These are phyloP conservation scores for Amaranthus palmeri DNA, from an alignment of 148 eudicot genomes.

Conservation along the genomic window DNA sequence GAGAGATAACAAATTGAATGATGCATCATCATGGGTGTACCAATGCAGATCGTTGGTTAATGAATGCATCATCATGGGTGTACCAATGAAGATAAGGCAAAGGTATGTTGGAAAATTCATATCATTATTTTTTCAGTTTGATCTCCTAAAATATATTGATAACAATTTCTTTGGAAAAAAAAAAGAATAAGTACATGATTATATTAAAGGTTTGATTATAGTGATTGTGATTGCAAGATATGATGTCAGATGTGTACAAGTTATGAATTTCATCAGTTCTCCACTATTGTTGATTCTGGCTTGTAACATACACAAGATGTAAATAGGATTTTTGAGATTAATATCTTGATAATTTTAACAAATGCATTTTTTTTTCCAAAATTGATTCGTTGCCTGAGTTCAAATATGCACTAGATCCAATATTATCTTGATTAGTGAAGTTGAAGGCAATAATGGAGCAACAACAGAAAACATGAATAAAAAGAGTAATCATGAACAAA, in stretches of 20 bases:
- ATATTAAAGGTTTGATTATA: no score
- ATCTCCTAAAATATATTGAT: not conserved
- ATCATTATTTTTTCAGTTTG: not conserved
- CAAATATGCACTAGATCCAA: no score
- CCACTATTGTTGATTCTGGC: not conserved
- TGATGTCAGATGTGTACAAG: not conserved
- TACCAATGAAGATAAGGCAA: conserved; percentile 69
- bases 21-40: conserved; percentile 86
- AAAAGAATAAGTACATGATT: not conserved
- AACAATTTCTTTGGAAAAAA: not conserved
- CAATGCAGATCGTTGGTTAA: conserved; percentile 61
- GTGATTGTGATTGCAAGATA: not conserved
- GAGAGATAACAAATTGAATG: no score
- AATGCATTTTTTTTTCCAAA: no score
- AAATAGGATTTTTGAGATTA: no score
- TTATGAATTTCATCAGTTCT: no score
- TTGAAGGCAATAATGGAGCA: no score
- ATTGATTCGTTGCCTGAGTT: no score
- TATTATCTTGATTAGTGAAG: no score
- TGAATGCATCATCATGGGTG: no score
- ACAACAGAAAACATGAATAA: no score
- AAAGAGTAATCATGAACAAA: no score
- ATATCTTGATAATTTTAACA: not conserved
- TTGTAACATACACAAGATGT: not conserved
- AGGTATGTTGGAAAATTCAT: conserved; percentile 37